Percentiles rank a stretch among this genome's conserved stretches.
These are phyloP conservation scores for Ormosia semicastrata DNA, from an alignment of 306 rosid genomes.

Conservation along the genomic window DNA sequence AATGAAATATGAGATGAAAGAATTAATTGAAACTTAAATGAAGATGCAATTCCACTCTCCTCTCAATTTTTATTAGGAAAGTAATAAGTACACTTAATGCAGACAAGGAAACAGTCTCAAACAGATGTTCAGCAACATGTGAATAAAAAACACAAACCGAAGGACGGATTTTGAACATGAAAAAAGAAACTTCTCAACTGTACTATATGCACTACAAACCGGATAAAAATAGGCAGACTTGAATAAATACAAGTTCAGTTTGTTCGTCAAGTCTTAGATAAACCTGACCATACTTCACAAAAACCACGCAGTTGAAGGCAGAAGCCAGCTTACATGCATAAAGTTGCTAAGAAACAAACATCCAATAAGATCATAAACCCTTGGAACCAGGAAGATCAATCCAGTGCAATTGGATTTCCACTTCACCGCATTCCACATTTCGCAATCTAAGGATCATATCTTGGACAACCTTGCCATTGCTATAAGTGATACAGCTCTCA, in stretches of 20 bases:
- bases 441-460: slow-evolving; percentile 79
- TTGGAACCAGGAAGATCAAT: slow-evolving; percentile 80
- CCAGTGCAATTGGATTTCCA: slow-evolving; percentile 85
- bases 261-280: slow-evolving; percentile 17
- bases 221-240: background rate
- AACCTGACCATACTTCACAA: background rate
- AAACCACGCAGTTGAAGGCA: background rate
- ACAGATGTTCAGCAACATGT: background rate
- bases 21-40: background rate
- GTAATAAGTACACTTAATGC: background rate
- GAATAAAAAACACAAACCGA: background rate
- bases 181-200: background rate
- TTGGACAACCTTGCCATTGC: slow-evolving; percentile 59
- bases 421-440: slow-evolving; percentile 90
- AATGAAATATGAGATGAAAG: background rate
- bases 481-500: slow-evolving; percentile 67
- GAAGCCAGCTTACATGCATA: slow-evolving; percentile 8
- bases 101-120: background rate
- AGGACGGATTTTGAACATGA: background rate
- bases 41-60: background rate
- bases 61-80: background rate
- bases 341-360: background rate
- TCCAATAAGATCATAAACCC: slow-evolving; percentile 41
- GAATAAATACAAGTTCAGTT: slow-evolving; percentile 19
- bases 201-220: slow-evolving; percentile 9